Evolutionary conservation across 2,329 filamentous ascomycete species (phyloP), one percentile per base, ranked within the genome.

Genomic region (Fusarium cyanostomum): DNA sequence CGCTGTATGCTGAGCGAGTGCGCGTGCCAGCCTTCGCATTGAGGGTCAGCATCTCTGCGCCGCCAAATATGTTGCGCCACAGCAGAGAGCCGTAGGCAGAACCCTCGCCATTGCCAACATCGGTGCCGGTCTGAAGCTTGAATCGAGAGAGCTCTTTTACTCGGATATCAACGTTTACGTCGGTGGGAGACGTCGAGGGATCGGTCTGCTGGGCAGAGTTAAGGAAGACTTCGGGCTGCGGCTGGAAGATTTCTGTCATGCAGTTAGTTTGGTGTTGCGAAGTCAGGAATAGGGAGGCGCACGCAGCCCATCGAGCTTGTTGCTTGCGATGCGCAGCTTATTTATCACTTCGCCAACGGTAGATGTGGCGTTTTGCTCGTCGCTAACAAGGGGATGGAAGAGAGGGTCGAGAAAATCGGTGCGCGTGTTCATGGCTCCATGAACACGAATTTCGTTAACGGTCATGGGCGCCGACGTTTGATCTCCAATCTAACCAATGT

Each of bases 61-160:
- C 95, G 48, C 95, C 95, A 74, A 99, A 92, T 58, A 99, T 85
- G 78, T 99, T 99, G 68, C 95, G 89, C 82, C 93, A 89, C 48
- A 94, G 84, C 39, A 93, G 84, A 67, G 95, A 94, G 66, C 92
- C 89, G 73, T 96, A 98, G 5, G 94, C 94, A 8, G 94, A 96
- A 31, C 94, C 95, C 77, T 99, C 95, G 18, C 92, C 89, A 73
- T 96, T 96, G 62, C 95, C 95, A 41, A 97, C 84, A 74, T 98
- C 94, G 8, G 95, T 98, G 58, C 95, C 95, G 0, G 94, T 97
- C 80, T 96, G 96, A 71, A 98, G 85, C 57, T 93, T 88, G 72
- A 98, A 87, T 34, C 91, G 89, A 28, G 92, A 90, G 66, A 92
- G 89, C 78, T 99, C 94, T 50, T 87, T 87, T 54, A 97, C 84